These are phyloP conservation scores for Corinectria fuckeliana DNA, from an alignment of 2,329 filamentous ascomycete genomes.

Conservation along the genomic window DNA sequence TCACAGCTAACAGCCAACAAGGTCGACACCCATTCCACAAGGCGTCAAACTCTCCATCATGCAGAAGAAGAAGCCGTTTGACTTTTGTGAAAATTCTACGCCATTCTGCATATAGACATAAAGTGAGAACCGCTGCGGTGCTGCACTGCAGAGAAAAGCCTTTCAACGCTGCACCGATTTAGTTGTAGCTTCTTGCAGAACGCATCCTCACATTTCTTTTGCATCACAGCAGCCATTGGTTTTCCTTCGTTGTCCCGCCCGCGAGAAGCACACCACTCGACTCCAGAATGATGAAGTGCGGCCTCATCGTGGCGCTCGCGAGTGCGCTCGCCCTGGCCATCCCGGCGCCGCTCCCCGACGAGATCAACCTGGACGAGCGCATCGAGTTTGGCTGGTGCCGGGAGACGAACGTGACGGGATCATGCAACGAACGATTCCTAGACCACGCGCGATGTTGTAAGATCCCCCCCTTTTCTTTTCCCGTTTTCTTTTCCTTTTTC, in stretches of 20 bases:
- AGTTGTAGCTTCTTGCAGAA: background rate
- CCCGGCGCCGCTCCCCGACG: background rate
- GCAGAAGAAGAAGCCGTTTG: background rate
- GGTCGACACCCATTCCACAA: background rate
- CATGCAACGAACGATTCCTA: constrained; percentile 3
- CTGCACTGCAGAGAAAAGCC: background rate
- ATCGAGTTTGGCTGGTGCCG: constrained; percentile 24
- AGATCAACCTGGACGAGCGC: constrained; percentile 9
- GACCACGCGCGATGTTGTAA: constrained; percentile 23
- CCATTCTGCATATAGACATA: background rate
- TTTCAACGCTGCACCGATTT: no score
- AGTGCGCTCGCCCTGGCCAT: background rate
- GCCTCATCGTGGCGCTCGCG: background rate
- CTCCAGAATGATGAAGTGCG: background rate
- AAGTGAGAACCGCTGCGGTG: background rate
- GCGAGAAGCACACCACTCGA: no score
- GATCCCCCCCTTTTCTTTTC: background rate
- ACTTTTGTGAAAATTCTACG: background rate
- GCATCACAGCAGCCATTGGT: background rate
- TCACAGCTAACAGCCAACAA: no score
- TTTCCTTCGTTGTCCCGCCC: no score
- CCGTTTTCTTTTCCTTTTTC: background rate
- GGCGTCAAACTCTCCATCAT: background rate
- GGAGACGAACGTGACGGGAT: background rate
- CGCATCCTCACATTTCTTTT: background rate